Conservation (phyloP, 1,284 basidiomycete species). For the Boletus sp. region DNA sequence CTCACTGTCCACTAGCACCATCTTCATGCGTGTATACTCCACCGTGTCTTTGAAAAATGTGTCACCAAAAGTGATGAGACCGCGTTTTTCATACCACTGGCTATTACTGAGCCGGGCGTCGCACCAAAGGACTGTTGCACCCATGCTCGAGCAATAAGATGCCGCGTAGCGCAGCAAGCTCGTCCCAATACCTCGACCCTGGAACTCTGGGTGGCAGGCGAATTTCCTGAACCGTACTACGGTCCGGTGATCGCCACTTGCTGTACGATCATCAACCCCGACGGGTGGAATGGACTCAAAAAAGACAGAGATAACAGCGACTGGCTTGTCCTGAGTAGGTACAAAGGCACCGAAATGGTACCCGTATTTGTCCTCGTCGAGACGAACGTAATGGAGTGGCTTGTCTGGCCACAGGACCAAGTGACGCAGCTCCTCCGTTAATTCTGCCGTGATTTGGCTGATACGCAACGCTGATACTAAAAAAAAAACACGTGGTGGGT, state of each 20-base stretch:
- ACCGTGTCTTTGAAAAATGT: constrained; percentile 52
- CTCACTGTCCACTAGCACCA: constrained; percentile 16
- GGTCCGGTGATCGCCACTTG: constrained; percentile 3
- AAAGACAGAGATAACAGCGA: constrained; percentile 59
- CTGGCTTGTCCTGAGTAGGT: constrained; percentile 29
- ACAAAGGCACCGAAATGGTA: constrained; percentile 57
- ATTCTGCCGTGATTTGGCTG: constrained; percentile 36
- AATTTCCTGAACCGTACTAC: constrained; percentile 61
- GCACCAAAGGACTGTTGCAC: constrained; percentile 50
- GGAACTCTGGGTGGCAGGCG: constrained; percentile 48
- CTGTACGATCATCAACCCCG: constrained; percentile 4
- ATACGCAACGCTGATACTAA: constrained; percentile 16
- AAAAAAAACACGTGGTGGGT: constrained; percentile 6
- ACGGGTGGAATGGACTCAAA: constrained; percentile 41
- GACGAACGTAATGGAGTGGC: constrained; percentile 47
- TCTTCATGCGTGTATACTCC: constrained; percentile 55
- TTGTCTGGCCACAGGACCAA: constrained; percentile 57
- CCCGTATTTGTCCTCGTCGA: constrained; percentile 51
- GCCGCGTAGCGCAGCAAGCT: constrained; percentile 44
- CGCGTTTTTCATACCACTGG: constrained; percentile 55
- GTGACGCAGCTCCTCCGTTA: constrained; percentile 54
- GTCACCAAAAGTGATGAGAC: constrained; percentile 48
- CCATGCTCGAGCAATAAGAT: constrained; percentile 39
- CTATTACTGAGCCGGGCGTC: constrained; percentile 49
- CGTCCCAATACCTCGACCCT: constrained; percentile 52